Evolutionary conservation across 2,329 filamentous ascomycete genomes (phyloP).

Genomic region (Aspergillus tubingensis): DNA sequence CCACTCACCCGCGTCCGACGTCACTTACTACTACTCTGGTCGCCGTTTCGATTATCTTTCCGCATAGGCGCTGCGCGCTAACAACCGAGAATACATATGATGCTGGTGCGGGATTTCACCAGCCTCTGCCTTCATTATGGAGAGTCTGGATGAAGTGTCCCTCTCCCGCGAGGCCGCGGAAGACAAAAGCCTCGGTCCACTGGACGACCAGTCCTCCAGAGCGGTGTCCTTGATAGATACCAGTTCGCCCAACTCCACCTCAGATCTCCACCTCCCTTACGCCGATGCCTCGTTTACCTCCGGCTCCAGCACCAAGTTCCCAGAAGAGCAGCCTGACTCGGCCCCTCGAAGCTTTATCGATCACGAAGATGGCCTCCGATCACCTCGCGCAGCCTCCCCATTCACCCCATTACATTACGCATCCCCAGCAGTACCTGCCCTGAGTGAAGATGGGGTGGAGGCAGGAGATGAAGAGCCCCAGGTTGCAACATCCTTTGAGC

Average conservation of each 20-base stretch:
- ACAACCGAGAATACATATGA: no score
- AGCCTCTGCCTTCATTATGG: slow-evolving; percentile 29
- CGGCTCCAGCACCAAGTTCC: slow-evolving; percentile 14
- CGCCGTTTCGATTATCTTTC: no score
- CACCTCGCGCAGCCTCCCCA: slow-evolving; percentile 24
- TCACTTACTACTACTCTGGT: no score
- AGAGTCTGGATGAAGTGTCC: slow-evolving; percentile 43
- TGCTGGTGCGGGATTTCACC: background rate
- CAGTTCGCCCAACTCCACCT: slow-evolving; percentile 15
- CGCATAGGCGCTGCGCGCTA: no score
- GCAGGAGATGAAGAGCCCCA: slow-evolving; percentile 49
- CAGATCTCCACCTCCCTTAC: slow-evolving; percentile 9
- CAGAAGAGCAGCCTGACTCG: slow-evolving; percentile 18
- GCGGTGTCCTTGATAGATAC: slow-evolving; percentile 21
- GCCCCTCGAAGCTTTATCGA: slow-evolving; percentile 14
- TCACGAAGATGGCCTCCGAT: slow-evolving; percentile 21
- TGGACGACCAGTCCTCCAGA: slow-evolving; percentile 24
- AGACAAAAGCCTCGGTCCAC: slow-evolving; percentile 19
- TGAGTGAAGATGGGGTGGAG: slow-evolving; percentile 36
- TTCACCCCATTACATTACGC: slow-evolving; percentile 35
- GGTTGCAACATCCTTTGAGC: slow-evolving; percentile 48
- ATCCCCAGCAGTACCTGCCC: slow-evolving; percentile 26
- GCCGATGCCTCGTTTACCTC: slow-evolving; percentile 18
- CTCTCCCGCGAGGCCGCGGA: slow-evolving; percentile 28
- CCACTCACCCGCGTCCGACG: no score